These are phyloP conservation scores for Salvia sclarea DNA, from an alignment of 305 asterid genomes.

Conservation along the genomic window DNA sequence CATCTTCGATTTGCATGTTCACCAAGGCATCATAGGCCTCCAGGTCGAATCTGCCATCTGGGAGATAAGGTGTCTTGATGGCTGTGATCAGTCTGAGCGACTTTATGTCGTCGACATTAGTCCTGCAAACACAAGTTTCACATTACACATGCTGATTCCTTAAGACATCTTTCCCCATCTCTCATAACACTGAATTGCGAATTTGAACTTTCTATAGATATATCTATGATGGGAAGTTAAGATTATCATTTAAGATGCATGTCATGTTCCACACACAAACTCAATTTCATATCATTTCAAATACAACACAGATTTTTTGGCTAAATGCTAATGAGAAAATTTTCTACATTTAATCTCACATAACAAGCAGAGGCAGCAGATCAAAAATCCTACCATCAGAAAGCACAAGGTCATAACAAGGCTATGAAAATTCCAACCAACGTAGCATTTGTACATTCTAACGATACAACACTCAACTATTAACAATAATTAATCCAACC, in stretches of 20 bases:
- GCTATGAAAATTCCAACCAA: neutral
- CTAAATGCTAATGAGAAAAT: neutral
- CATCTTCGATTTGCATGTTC: slow-evolving; percentile 80
- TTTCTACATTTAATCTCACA: neutral
- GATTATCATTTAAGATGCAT: slow-evolving; percentile 5
- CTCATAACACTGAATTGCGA: neutral
- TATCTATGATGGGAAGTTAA: neutral
- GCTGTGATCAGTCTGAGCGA: slow-evolving; percentile 86
- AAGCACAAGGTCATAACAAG: slow-evolving; percentile 1
- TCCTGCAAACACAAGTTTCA: slow-evolving; percentile 54
- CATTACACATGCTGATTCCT: slow-evolving; percentile 10
- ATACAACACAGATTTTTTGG: neutral
- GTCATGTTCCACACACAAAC: neutral
- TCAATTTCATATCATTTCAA: neutral
- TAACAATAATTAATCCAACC: neutral
- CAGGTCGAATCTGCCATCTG: slow-evolving; percentile 93
- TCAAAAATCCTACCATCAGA: neutral
- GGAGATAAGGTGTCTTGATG: slow-evolving; percentile 91
- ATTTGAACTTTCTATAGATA: neutral
- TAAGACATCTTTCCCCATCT: neutral
- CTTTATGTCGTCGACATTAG: slow-evolving; percentile 76
- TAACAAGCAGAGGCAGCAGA: neutral
- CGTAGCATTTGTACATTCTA: neutral
- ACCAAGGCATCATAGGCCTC: slow-evolving; percentile 88
- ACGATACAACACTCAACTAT: neutral